Evolutionary conservation across 108 stramenopile species (phyloP).

Genomic region (Bacterosira constricta): DNA sequence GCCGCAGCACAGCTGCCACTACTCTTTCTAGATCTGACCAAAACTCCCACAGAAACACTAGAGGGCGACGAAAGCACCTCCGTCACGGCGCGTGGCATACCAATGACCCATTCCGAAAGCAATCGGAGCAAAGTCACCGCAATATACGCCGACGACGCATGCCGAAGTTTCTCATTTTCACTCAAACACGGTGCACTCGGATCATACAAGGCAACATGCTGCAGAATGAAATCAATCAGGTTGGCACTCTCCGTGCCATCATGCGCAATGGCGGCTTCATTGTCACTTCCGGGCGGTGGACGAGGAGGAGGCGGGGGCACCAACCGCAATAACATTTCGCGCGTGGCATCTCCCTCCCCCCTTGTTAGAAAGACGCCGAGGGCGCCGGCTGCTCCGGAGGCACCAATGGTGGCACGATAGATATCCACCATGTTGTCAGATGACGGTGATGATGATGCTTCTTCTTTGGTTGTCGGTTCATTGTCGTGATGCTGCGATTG

Average conservation of each 20-base stretch:
- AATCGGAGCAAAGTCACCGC: constrained; percentile 46
- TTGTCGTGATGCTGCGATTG: constrained; percentile 11
- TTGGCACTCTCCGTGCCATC: constrained; percentile 13
- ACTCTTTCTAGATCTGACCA: constrained; percentile 31
- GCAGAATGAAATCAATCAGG: constrained; percentile 48
- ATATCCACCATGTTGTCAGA: constrained; percentile 20
- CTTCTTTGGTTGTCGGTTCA: constrained; percentile 4
- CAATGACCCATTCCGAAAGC: constrained; percentile 62
- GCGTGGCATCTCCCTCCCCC: constrained; percentile 59
- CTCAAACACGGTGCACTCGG: background rate
- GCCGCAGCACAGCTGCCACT: background rate
- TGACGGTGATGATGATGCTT: too few relatives aligned
- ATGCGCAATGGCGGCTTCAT: background rate
- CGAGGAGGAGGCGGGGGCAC: constrained; percentile 43
- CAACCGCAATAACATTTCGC: constrained; percentile 68
- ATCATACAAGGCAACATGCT: constrained; percentile 39
- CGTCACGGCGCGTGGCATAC: constrained; percentile 64
- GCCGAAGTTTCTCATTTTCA: constrained; percentile 6
- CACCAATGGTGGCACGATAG: constrained; percentile 51
- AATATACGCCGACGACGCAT: constrained; percentile 30
- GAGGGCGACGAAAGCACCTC: constrained; percentile 55
- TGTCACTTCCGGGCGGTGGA: background rate
- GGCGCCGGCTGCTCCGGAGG: constrained; percentile 65
- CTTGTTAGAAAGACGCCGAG: constrained; percentile 58
- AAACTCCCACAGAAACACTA: constrained; percentile 42